Base-by-base conservation (phyloP, 495 filamentous ascomycete genomes). In the Aspergillus conjunctus region DNA sequence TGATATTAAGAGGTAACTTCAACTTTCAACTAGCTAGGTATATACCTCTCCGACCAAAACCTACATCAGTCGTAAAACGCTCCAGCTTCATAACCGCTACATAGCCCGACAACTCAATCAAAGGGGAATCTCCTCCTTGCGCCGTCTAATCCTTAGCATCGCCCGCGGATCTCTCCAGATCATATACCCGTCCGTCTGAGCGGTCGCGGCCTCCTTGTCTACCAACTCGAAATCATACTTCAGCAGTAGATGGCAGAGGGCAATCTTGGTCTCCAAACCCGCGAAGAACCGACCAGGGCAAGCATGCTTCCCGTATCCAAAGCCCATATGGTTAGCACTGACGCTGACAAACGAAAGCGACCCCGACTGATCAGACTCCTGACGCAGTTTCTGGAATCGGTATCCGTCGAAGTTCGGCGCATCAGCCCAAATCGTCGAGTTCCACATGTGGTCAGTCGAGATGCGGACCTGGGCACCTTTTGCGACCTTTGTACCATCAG, bases 211-310 rank as follows among this genome's bases (percentile, higher is more conserved):
- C 10, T 5, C 51, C n/a, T 9, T 7, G 39, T 54, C 51, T 0
- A 32, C 34, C 9, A 63, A 17, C 21, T 58, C 44, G 17, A 45
- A 58, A 18, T 64, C 62, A 48, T 56, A 64, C 32, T 60, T 64
- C 31, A 64, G 21, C 10, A 64, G 22, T 4, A 64, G 20, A 46
- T 64, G 56, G 22, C 34, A 51, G 1, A 64, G 51, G 2, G 39
- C 51, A 34, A 64, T 48, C 45, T 64, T 64, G 3, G 49, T 52
- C 56, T 64, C 61, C 1, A 32, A 43, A 6, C 33, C 52, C 0
- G 62, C 57, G n/a, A 60, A 58, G 37, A 64, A 60, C 1, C 62
- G 57, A 5, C 57, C 57, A 7, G 62, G 62, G 17, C 62, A 64
- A 7, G 62, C 62, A 21, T 64, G 62, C 43, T 51, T 39, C 1